Percentiles rank a stretch among this genome's conserved stretches.
Evolutionary conservation across 2,329 filamentous ascomycete species (phyloP).

Genomic region (Karstenula rhodostoma): DNA sequence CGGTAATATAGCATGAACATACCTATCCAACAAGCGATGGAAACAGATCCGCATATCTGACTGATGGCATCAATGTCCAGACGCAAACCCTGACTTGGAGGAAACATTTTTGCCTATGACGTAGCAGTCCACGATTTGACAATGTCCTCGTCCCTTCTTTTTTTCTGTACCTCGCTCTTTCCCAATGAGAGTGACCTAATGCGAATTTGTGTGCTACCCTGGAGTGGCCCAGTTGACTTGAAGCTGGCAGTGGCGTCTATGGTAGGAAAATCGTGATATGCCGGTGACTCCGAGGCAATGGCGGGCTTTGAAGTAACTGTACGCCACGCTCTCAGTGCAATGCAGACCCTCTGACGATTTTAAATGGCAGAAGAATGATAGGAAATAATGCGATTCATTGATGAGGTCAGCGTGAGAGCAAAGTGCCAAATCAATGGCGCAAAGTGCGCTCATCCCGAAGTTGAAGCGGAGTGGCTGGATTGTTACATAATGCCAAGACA

Average conservation of each 20-base stretch:
- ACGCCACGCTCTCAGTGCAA: neutral
- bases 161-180: slow-evolving; percentile 1
- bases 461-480: slow-evolving; percentile 16
- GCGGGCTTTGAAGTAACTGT: neutral
- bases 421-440: slow-evolving; percentile 2
- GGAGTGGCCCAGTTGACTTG: neutral
- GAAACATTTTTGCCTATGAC: slow-evolving; percentile 57
- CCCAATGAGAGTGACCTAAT: neutral
- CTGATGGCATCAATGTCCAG: slow-evolving; percentile 90
- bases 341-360: neutral
- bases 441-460: slow-evolving; percentile 12
- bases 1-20: slow-evolving; percentile 13
- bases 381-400: neutral
- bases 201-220: neutral
- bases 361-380: neutral
- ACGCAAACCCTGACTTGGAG: slow-evolving; percentile 64
- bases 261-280: neutral
- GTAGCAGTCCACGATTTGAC: slow-evolving; percentile 23
- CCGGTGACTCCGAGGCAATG: neutral
- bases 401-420: neutral
- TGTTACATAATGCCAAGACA: slow-evolving; percentile 22
- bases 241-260: neutral
- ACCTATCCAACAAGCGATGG: slow-evolving; percentile 91
- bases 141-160: neutral
- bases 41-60: slow-evolving; percentile 93